phyloP scores from a whole-genome alignment of 73 alveolate species.

The Uronychia binucleata region DNA sequence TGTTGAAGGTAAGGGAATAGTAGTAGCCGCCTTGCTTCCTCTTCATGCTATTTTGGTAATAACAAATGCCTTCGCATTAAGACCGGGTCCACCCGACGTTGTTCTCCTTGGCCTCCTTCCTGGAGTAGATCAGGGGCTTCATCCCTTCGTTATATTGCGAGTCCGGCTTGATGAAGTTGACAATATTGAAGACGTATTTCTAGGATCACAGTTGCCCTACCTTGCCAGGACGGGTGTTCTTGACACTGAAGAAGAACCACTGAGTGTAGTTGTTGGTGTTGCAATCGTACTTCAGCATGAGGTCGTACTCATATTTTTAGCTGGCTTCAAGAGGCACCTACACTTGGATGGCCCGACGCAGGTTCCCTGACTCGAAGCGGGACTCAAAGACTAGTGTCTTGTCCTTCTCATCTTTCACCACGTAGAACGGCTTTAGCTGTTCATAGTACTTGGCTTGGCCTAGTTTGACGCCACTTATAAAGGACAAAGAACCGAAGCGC shows the following conservation, averaged over 20 bases:
- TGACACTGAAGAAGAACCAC: slow-evolving; percentile 65
- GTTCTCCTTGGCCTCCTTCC: slow-evolving; percentile 37
- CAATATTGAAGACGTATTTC: slow-evolving; percentile 93
- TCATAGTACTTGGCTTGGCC: slow-evolving; percentile 10
- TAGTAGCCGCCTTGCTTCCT: slow-evolving; percentile 54
- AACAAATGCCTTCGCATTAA: slow-evolving; percentile 10
- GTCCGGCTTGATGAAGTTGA: slow-evolving; percentile 81
- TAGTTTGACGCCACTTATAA: not conserved
- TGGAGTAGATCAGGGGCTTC: slow-evolving; percentile 78
- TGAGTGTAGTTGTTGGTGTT: slow-evolving; percentile 68
- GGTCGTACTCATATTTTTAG: slow-evolving; percentile 32
- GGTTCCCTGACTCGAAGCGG: slow-evolving; percentile 98
- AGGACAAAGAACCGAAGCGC: not conserved
- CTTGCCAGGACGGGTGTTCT: slow-evolving; percentile 90
- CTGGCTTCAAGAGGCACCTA: not conserved
- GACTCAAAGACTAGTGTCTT: slow-evolving; percentile 93
- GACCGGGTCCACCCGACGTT: slow-evolving; percentile 25
- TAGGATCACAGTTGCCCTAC: not conserved
- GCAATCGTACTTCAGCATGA: slow-evolving; percentile 64
- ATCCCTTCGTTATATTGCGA: slow-evolving; percentile 81
- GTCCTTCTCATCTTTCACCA: slow-evolving; percentile 72
- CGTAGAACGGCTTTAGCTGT: slow-evolving; percentile 59
- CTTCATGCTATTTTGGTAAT: slow-evolving; percentile 19
- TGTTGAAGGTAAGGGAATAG: slow-evolving; percentile 17
- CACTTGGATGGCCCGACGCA: slow-evolving; percentile 29